A percentile compares a stretch with the other conserved stretches of the same genome.
Evolutionary conservation across 2,329 filamentous ascomycete genomes (phyloP).

Genomic region (Ophiobolus disseminans): DNA sequence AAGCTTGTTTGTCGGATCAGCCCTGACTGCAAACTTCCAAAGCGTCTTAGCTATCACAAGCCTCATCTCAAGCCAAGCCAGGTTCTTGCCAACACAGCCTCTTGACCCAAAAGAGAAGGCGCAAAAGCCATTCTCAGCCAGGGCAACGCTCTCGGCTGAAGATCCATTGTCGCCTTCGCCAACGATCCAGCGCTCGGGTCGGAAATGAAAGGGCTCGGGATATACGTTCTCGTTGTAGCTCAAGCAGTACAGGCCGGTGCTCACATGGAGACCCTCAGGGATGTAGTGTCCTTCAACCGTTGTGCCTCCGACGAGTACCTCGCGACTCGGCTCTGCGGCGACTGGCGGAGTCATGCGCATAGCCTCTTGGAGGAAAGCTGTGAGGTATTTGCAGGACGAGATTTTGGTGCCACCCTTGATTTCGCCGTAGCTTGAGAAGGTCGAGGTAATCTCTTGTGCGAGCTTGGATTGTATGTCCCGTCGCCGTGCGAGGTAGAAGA

Average conservation of each 20-base stretch:
- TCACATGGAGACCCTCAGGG: slow-evolving; percentile 25
- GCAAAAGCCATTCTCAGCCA: slow-evolving; percentile 22
- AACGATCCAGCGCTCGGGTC: slow-evolving; percentile 36
- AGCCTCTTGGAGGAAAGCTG: slow-evolving; percentile 29
- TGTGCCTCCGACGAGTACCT: slow-evolving; percentile 31
- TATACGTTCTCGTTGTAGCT: slow-evolving; percentile 23
- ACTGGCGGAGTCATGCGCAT: slow-evolving; percentile 32
- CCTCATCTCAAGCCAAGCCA: slow-evolving; percentile 40
- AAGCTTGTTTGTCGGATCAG: slow-evolving; percentile 27
- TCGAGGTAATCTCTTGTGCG: slow-evolving; percentile 22
- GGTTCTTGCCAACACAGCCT: slow-evolving; percentile 44
- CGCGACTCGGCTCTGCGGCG: slow-evolving; percentile 26
- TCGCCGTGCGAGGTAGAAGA: slow-evolving; percentile 30
- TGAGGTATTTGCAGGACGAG: slow-evolving; percentile 28
- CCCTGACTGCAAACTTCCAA: slow-evolving; percentile 36
- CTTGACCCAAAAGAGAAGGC: slow-evolving; percentile 37
- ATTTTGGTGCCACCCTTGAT: slow-evolving; percentile 26
- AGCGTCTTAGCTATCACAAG: slow-evolving; percentile 32
- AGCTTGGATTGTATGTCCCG: slow-evolving; percentile 24
- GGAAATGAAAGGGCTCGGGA: slow-evolving; percentile 31
- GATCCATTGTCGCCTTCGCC: slow-evolving; percentile 14
- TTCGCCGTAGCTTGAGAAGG: slow-evolving; percentile 24
- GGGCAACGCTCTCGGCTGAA: slow-evolving; percentile 21
- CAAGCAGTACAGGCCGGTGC: slow-evolving; percentile 23
- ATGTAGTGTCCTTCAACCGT: slow-evolving; percentile 27